Conservation (phyloP, 78 protist genomes). For the Planoprotostelium fungivorum region DNA sequence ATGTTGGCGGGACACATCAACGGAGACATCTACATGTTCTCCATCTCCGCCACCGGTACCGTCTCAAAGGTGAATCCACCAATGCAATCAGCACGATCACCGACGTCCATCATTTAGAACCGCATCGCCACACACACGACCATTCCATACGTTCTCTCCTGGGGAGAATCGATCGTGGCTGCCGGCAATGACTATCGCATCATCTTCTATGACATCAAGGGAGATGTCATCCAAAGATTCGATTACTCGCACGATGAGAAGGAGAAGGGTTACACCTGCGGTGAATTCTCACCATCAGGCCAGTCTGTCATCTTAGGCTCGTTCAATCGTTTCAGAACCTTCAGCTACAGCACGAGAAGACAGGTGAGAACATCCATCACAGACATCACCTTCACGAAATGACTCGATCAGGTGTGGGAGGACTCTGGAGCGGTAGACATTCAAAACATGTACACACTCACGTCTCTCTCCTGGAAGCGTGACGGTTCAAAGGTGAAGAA, state of each 20-base stretch:
- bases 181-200: conserved; percentile 61
- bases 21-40: conserved; percentile 6
- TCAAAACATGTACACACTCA: conserved; percentile 50
- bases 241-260: conserved; percentile 23
- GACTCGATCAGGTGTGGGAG: no score
- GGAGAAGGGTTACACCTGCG: conserved; percentile 43
- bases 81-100: not conserved
- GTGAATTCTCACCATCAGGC: conserved; percentile 67
- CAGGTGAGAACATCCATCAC: no score
- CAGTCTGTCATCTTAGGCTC: conserved; percentile 59
- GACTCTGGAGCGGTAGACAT: conserved; percentile 32
- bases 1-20: conserved; percentile 17
- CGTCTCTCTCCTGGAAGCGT: conserved; percentile 64
- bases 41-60: not conserved
- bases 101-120: not conserved
- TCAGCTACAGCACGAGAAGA: conserved; percentile 1
- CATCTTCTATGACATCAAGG: conserved; percentile 37
- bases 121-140: conserved; percentile 23
- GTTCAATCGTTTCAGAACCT: conserved; percentile 29
- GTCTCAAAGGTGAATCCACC: not conserved
- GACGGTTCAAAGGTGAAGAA: conserved; percentile 62
- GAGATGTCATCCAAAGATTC: conserved; percentile 39
- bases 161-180: conserved; percentile 64
- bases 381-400: no score
- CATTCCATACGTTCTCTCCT: conserved; percentile 55